Evolutionary conservation across 352 stramenopile genomes (phyloP).

Genomic region (Aphanomyces stellatus): DNA sequence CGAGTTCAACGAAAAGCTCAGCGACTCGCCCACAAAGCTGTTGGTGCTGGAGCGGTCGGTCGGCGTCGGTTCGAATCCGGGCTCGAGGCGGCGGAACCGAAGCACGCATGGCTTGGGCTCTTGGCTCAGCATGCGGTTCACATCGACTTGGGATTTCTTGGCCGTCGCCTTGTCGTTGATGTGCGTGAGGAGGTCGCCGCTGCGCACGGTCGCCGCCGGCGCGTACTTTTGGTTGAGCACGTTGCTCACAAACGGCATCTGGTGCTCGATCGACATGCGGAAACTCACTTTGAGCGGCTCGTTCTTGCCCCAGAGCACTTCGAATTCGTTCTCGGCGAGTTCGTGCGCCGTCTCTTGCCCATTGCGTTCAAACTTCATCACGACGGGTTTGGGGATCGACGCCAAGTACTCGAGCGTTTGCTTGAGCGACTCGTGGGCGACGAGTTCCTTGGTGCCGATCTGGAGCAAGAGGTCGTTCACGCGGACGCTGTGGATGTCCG

Average conservation of each 20-base stretch:
- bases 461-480: slow-evolving; percentile 11
- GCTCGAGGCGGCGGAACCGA: slow-evolving; percentile 7
- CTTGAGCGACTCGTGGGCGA: not conserved
- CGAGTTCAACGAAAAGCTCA: not conserved
- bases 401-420: slow-evolving; percentile 36
- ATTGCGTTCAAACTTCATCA: slow-evolving; percentile 62
- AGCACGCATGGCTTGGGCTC: slow-evolving; percentile 16
- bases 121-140: slow-evolving; percentile 15
- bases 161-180: slow-evolving; percentile 9
- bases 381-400: slow-evolving; percentile 76
- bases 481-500: slow-evolving; percentile 37
- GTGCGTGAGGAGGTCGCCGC: slow-evolving; percentile 18
- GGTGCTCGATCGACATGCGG: slow-evolving; percentile 40
- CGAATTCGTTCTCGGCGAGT: slow-evolving; percentile 80
- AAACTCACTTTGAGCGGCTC: slow-evolving; percentile 76
- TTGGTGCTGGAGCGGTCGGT: not conserved
- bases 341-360: slow-evolving; percentile 22
- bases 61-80: not conserved
- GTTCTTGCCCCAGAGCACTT: slow-evolving; percentile 80
- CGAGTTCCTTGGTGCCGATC: not conserved
- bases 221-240: not conserved
- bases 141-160: slow-evolving; percentile 9
- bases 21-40: not conserved
- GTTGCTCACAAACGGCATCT: slow-evolving; percentile 16
- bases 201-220: not conserved